Conservation (phyloP, 1,139 yeast species). For the Zygosaccharomyces pseudobailii region DNA sequence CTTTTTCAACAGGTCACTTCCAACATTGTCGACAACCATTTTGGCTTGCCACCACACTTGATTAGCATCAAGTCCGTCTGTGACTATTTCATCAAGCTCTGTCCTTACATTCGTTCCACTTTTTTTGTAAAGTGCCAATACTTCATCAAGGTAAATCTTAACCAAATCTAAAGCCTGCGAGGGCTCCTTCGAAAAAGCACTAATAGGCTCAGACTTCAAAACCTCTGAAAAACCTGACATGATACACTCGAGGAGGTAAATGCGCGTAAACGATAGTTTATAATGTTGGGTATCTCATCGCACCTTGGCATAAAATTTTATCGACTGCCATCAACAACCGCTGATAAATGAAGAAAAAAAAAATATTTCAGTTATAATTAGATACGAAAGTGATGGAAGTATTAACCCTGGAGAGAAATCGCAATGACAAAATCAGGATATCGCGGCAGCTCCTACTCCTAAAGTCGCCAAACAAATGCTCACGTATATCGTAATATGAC, state of each 20-base stretch:
- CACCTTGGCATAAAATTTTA: constrained; percentile 3
- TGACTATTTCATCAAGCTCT: constrained; percentile 72
- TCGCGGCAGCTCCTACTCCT: constrained; percentile 45
- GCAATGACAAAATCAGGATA: constrained; percentile 32
- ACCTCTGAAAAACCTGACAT: constrained; percentile 19
- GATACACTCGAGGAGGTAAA: neutral
- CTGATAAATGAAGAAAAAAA: neutral
- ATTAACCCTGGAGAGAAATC: neutral
- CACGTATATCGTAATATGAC: constrained; percentile 44
- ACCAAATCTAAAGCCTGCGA: constrained; percentile 19
- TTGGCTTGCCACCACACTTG: constrained; percentile 95
- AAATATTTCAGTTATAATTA: neutral
- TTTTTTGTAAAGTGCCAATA: constrained; percentile 21
- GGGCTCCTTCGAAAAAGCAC: constrained; percentile 19
- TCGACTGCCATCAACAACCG: neutral
- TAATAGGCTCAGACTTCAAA: constrained; percentile 19
- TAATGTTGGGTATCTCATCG: neutral
- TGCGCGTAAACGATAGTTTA: too few relatives aligned
- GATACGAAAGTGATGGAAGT: neutral
- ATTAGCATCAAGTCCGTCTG: constrained; percentile 82
- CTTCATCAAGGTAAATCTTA: constrained; percentile 29
- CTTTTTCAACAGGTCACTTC: constrained; percentile 49
- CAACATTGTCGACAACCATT: constrained; percentile 69
- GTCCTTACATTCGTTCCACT: constrained; percentile 44
- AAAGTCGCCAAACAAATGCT: constrained; percentile 46